Conservation (phyloP, 208 protist genomes). For the Novymonas esmeraldas region DNA sequence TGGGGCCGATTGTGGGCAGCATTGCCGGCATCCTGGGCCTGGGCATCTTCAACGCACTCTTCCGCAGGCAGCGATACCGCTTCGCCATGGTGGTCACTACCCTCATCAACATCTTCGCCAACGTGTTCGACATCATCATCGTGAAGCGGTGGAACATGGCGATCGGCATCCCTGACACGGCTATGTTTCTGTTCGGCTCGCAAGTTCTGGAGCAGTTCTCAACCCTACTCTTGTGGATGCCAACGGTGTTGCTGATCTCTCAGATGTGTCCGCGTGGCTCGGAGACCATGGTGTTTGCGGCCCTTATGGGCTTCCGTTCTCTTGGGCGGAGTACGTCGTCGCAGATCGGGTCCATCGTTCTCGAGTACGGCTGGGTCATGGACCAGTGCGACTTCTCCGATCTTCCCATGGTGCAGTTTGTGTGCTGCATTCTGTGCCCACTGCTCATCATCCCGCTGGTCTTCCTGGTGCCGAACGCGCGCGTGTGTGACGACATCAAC, state of each 20-base stretch:
- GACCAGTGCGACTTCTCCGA: constrained; percentile 71
- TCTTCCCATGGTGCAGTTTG: constrained; percentile 49
- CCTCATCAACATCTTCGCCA: constrained; percentile 45
- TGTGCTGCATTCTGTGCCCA: constrained; percentile 56
- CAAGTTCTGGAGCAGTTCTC: constrained; percentile 57
- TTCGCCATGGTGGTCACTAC: constrained; percentile 62
- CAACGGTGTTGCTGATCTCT: constrained; percentile 69
- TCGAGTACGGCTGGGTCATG: constrained; percentile 41
- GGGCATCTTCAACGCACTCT: constrained; percentile 55
- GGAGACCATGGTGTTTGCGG: constrained; percentile 78
- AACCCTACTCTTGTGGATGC: constrained; percentile 73
- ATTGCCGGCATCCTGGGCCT: constrained; percentile 54
- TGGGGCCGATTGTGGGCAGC: constrained; percentile 43
- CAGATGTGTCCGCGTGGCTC: constrained; percentile 76
- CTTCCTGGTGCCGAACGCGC: constrained; percentile 58
- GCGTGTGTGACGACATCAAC: constrained; percentile 60
- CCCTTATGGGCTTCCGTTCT: constrained; percentile 78
- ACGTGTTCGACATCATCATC: constrained; percentile 77
- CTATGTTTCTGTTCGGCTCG: constrained; percentile 72
- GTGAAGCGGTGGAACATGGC: constrained; percentile 75
- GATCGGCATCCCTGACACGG: constrained; percentile 56
- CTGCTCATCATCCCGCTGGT: constrained; percentile 53
- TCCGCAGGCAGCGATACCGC: constrained; percentile 55
- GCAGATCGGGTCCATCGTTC: constrained; percentile 48
- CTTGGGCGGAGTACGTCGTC: constrained; percentile 50